Evolutionary conservation across 2,329 filamentous ascomycete genomes (phyloP), one percentile per base, ranked within the genome.

Genomic region (Fusarium pininemorale): DNA sequence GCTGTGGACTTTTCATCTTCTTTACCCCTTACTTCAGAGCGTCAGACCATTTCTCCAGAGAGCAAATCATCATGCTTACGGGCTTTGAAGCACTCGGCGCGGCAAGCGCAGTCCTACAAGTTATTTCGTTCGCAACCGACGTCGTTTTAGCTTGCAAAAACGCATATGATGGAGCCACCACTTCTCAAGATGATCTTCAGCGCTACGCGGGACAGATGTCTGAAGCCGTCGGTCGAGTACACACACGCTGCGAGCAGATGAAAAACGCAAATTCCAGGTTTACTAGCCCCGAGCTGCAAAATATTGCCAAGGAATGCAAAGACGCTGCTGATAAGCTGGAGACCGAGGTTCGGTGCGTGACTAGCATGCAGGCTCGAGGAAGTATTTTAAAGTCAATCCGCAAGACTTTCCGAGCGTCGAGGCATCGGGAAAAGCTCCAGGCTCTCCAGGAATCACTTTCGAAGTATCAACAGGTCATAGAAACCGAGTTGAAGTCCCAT

Each of bases 51-150:
- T 1, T 0, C 8, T 2, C 14, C 0, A 16, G 20, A 48, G 8
- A 3, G 0, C 1, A 6, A 1, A 7, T 7, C 9, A 22, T 9
- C 2, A 72, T 73, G 60, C 5, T 24, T 0, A 61, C 63, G 0
- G 63, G 72, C 3, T 14, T 74, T 1, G 72, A 74, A 35, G 70
- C 51, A 3, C 72, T 74, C 6, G 57, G 72, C 5, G 66, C 64
- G 0, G 73, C 69, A 0, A 74, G 73, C 26, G 72, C 69, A 9
- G 57, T 75, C 0, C 20, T 75, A 4, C 72, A 75, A 53, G 54
- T 74, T 4, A 66, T 72, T 3, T 66, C 69, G 1, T 70, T 70
- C 7, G 66, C 73, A 2, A n/a, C 22, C 7, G 62, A 57, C 4
- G 4, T 68, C 0, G 8, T 12, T 5, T 26, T n/a, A 9, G 32